phyloP scores from a whole-genome alignment of 2,329 filamentous ascomycete genomes.

The Aschersonia sp. region DNA sequence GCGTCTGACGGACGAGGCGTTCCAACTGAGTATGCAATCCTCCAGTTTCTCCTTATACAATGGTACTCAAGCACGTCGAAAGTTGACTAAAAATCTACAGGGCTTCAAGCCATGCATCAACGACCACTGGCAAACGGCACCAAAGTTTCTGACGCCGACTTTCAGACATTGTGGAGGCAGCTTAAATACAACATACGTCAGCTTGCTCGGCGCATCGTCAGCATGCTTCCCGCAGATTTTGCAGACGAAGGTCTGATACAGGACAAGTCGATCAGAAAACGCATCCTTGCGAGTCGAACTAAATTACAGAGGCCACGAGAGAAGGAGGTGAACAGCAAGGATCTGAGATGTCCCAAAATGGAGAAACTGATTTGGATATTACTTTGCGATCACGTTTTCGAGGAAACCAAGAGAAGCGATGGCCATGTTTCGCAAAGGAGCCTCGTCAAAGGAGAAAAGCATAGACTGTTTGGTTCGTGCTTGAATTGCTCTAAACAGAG shows the following conservation, averaged over 20 bases:
- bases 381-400: not conserved
- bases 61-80: not conserved
- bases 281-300: not conserved
- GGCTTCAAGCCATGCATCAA: not conserved
- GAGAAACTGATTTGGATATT: not conserved
- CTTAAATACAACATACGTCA: conserved; percentile 8
- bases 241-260: not conserved
- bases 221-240: not conserved
- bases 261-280: not conserved
- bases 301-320: no score
- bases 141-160: conserved; percentile 6
- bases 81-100: not conserved
- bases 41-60: no score
- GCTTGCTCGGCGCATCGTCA: not conserved
- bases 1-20: no score
- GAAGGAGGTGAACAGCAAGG: no score
- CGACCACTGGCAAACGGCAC: not conserved
- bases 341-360: not conserved
- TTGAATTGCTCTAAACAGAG: no score
- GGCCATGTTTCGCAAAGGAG: not conserved
- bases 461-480: not conserved
- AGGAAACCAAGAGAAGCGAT: not conserved
- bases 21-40: no score
- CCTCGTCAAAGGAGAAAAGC: not conserved
- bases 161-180: conserved; percentile 6